Conservation (phyloP, 495 filamentous ascomycete species). For the Ascobolus immersus region DNA sequence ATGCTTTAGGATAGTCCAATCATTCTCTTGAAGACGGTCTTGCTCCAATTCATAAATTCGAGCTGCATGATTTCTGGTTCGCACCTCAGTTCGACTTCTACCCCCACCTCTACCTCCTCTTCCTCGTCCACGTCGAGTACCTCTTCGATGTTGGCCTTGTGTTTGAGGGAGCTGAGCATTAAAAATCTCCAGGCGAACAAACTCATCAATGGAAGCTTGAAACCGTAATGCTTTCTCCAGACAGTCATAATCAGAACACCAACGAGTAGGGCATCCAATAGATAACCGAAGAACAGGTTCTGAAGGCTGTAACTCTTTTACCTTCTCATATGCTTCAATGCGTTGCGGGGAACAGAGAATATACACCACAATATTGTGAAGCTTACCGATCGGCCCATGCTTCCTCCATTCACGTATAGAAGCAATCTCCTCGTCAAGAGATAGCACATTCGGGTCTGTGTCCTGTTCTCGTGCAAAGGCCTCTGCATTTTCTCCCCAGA, state of each 20-base stretch:
- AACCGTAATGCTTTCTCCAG: slow-evolving; percentile 2
- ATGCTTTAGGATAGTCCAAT: too few species aligned
- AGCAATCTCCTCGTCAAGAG: background rate
- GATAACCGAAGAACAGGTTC: background rate
- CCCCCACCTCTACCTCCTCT: too few species aligned
- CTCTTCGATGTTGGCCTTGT: too few species aligned
- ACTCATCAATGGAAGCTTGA: slow-evolving; percentile 4
- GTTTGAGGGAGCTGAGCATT: too few species aligned
- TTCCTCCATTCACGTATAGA: slow-evolving; percentile 5
- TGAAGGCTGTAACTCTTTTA: background rate
- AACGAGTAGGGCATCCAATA: slow-evolving; percentile 3
- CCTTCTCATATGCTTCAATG: slow-evolving; percentile 1
- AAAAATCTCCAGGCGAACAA: too few species aligned
- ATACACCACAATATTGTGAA: slow-evolving; percentile 6
- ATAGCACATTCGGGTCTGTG: background rate
- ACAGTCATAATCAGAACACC: slow-evolving; percentile 4
- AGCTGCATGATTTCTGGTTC: too few species aligned
- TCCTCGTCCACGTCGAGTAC: too few species aligned
- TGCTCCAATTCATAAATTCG: too few species aligned
- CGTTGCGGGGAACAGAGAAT: slow-evolving; percentile 2
- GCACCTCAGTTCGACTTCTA: too few species aligned
- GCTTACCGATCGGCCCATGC: slow-evolving; percentile 4
- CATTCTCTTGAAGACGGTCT: too few species aligned
- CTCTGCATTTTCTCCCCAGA: slow-evolving; percentile 2
- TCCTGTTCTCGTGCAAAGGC: slow-evolving; percentile 1